phyloP scores from a whole-genome alignment of 2,329 filamentous ascomycete genomes.

The Emericellopsis atlantica region DNA sequence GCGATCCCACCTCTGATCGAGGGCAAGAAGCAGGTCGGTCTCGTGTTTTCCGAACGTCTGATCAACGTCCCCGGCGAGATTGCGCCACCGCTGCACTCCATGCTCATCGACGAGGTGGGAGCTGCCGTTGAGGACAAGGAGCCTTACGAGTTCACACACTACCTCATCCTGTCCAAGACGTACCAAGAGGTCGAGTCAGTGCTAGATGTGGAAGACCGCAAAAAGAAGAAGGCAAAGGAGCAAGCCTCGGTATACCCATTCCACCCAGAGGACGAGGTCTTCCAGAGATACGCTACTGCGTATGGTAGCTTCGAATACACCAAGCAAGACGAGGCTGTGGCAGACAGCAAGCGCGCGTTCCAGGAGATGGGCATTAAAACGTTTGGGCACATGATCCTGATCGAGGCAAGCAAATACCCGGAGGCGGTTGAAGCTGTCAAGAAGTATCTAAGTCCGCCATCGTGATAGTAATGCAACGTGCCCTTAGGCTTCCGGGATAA shows the following conservation, averaged over 20 bases:
- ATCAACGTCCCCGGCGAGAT: conserved; percentile 96
- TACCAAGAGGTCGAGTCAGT: conserved; percentile 80
- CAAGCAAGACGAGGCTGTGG: conserved; percentile 66
- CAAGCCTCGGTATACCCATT: conserved; percentile 68
- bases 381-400: conserved; percentile 72
- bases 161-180: conserved; percentile 82
- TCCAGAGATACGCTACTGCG: conserved; percentile 63
- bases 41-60: conserved; percentile 83
- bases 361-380: conserved; percentile 84
- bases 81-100: conserved; percentile 84
- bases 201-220: conserved; percentile 49
- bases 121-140: conserved; percentile 83
- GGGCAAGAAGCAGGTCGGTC: conserved; percentile 51
- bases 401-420: conserved; percentile 68
- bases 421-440: conserved; percentile 62
- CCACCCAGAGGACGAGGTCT: conserved; percentile 87
- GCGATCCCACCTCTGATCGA: conserved; percentile 43
- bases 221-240: conserved; percentile 49
- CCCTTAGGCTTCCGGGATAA: conserved; percentile 30
- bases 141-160: conserved; percentile 87
- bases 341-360: conserved; percentile 89
- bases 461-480: no score
- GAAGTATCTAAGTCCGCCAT: conserved; percentile 53
- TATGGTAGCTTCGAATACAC: conserved; percentile 64
- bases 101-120: conserved; percentile 84